These are phyloP conservation scores for Aureobasidium pullulans DNA, from an alignment of 2,329 filamentous ascomycete genomes.

Conservation along the genomic window DNA sequence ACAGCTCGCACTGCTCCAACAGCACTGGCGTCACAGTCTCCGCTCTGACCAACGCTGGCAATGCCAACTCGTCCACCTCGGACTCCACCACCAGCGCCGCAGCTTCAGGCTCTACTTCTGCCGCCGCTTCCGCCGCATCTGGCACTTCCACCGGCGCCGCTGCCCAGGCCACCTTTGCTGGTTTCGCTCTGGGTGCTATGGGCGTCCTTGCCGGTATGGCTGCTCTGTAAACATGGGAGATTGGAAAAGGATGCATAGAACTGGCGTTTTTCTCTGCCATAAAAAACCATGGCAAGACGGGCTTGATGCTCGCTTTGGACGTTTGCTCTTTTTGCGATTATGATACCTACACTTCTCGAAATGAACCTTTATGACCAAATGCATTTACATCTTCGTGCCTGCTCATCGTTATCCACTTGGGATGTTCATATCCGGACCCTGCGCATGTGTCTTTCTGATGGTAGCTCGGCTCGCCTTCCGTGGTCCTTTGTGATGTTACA, in stretches of 20 bases:
- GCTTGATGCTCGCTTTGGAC: background rate
- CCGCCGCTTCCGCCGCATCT: conserved; percentile 15
- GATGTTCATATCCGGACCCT: too few species aligned
- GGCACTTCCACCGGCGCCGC: conserved; percentile 21
- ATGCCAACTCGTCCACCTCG: conserved; percentile 14
- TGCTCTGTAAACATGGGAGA: conserved; percentile 15
- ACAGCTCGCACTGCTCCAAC: conserved; percentile 49
- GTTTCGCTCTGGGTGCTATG: conserved; percentile 29
- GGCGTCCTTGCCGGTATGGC: conserved; percentile 23
- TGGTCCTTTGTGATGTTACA: too few species aligned
- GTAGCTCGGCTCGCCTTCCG: background rate
- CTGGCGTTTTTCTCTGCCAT: background rate
- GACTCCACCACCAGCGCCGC: conserved; percentile 15
- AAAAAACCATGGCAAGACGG: background rate
- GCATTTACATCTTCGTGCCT: background rate
- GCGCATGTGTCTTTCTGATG: too few species aligned
- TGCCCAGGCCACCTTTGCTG: conserved; percentile 24
- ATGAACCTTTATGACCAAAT: background rate
- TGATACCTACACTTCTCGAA: conserved; percentile 7
- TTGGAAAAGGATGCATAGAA: background rate
- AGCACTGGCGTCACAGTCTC: conserved; percentile 46
- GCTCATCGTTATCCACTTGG: background rate
- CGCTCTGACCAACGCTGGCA: conserved; percentile 30
- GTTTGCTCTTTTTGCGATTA: background rate
- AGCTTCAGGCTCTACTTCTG: conserved; percentile 6